Conservation (phyloP, 2,329 filamentous ascomycete genomes). For the Diaporthe helianthi region DNA sequence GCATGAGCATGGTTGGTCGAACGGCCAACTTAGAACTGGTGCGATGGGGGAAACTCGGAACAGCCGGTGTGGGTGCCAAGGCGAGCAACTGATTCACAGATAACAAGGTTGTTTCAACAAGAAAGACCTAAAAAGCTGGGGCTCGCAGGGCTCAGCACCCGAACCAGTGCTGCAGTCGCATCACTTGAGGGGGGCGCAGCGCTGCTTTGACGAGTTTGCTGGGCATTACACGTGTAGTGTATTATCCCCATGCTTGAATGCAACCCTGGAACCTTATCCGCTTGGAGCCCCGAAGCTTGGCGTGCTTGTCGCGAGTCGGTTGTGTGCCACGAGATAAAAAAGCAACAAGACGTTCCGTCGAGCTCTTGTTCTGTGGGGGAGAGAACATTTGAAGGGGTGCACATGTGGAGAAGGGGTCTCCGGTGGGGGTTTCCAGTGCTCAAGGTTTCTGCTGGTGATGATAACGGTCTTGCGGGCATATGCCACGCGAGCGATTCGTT, state of each 20-base stretch:
- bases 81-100: constrained; percentile 16
- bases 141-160: not conserved
- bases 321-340: not conserved
- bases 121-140: not conserved
- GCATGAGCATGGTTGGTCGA: not conserved
- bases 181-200: not conserved
- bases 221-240: not conserved
- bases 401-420: too few species aligned
- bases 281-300: constrained; percentile 19
- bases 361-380: constrained; percentile 7
- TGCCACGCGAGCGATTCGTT: constrained; percentile 8
- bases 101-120: constrained; percentile 21
- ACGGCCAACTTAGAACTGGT: too few species aligned
- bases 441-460: not conserved
- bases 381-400: too few species aligned
- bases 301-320: constrained; percentile 14
- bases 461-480: not conserved
- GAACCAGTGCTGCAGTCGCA: constrained; percentile 5
- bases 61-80: constrained; percentile 4
- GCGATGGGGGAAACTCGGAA: not conserved
- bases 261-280: constrained; percentile 15
- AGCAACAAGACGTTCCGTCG: not conserved
- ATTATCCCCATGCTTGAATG: constrained; percentile 16
- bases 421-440: not conserved
- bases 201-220: too few species aligned